phyloP scores from a whole-genome alignment of 1,284 basidiomycete genomes.

The Cryptococcus sp. region DNA sequence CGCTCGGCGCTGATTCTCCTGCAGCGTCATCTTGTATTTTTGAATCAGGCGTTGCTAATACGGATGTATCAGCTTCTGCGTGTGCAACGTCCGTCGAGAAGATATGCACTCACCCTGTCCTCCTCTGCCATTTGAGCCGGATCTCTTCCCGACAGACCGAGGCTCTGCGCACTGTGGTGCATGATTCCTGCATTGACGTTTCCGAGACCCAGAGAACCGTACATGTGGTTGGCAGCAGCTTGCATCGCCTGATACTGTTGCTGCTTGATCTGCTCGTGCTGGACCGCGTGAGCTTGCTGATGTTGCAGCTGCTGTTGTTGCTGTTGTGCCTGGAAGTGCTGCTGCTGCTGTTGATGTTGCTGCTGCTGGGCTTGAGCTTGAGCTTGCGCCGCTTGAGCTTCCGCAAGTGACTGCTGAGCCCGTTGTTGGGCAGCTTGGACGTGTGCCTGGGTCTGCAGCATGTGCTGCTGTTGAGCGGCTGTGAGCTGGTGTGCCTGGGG shows the following conservation, averaged over 20 bases:
- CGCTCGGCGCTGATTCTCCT: conserved; percentile 30
- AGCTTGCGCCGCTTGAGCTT: conserved; percentile 19
- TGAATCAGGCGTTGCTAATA: conserved; percentile 31
- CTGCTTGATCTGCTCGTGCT: conserved; percentile 26
- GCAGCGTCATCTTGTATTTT: conserved; percentile 29
- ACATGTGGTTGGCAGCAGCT: conserved; percentile 31
- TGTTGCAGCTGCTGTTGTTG: conserved; percentile 16
- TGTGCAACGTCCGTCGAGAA: background rate
- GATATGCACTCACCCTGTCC: conserved; percentile 33
- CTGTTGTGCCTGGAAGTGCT: conserved; percentile 19
- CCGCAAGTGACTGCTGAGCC: conserved; percentile 20
- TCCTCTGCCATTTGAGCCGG: conserved; percentile 34
- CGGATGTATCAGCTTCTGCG: background rate
- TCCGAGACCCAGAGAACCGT: conserved; percentile 34
- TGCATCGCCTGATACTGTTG: conserved; percentile 27
- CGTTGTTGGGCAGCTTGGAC: conserved; percentile 20
- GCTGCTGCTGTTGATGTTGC: conserved; percentile 21
- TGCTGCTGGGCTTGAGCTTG: conserved; percentile 19
- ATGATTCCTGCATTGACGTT: conserved; percentile 39
- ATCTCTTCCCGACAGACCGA: conserved; percentile 39
- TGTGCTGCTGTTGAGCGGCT: conserved; percentile 26
- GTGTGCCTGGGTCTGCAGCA: conserved; percentile 24
- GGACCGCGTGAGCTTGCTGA: conserved; percentile 7
- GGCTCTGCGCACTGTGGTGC: conserved; percentile 27
- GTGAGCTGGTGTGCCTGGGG: conserved; percentile 16